Evolutionary conservation across 2,329 filamentous ascomycete genomes (phyloP).

Genomic region (Ceratocystis papillata): DNA sequence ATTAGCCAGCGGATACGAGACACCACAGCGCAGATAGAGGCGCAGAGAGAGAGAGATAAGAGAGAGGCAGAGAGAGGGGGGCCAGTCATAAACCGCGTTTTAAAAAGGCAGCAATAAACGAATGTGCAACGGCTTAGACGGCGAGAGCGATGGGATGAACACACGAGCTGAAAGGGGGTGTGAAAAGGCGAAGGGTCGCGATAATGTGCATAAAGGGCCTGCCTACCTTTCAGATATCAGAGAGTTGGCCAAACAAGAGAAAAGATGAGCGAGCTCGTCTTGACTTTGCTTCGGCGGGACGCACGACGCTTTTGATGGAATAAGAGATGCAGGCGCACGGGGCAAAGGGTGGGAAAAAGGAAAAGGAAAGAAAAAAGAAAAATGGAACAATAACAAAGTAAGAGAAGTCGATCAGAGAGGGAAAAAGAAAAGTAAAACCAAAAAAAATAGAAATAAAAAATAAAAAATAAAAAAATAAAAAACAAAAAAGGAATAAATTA

Average conservation of each 20-base stretch:
- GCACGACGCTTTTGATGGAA: constrained; percentile 21
- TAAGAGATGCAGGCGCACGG: neutral
- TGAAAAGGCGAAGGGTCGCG: neutral
- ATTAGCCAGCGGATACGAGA: neutral
- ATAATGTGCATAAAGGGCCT: neutral
- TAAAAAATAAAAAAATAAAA: neutral
- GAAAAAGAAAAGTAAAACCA: constrained; percentile 6
- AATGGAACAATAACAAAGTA: constrained; percentile 21
- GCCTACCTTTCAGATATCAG: constrained; percentile 8
- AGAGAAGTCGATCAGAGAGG: neutral
- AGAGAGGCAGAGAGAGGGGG: too few relatives aligned
- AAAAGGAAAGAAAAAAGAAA: constrained; percentile 21
- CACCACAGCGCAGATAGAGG: neutral
- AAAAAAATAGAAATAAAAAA: neutral
- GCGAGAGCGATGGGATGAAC: neutral
- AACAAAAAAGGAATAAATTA: constrained; percentile 10
- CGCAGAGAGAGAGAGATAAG: neutral
- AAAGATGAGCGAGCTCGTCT: constrained; percentile 1
- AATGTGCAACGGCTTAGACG: neutral
- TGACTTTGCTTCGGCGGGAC: constrained; percentile 19
- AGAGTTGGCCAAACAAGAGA: neutral
- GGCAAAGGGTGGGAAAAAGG: neutral
- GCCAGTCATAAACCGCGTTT: too few relatives aligned
- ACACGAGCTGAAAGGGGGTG: neutral
- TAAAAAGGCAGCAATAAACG: neutral